Percentiles rank a stretch among this genome's conserved stretches.
Conservation (phyloP, 2,329 filamentous ascomycete species). For the Diaporthe australafricana region DNA sequence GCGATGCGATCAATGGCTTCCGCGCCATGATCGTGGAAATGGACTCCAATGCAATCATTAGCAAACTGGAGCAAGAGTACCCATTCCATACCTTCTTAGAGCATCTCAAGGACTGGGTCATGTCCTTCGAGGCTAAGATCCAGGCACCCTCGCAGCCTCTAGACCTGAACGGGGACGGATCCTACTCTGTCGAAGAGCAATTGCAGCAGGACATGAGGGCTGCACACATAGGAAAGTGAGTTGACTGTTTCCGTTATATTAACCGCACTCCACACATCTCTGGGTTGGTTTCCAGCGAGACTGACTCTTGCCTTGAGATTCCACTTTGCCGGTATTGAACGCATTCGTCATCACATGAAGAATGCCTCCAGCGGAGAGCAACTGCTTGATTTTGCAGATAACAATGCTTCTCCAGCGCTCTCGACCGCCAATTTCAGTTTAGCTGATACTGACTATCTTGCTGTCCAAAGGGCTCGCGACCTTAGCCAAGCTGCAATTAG, state of each 20-base stretch:
- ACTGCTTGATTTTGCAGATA: background rate
- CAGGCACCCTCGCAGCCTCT: slow-evolving; percentile 4
- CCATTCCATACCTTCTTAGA: slow-evolving; percentile 33
- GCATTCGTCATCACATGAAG: slow-evolving; percentile 22
- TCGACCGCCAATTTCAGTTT: slow-evolving; percentile 7
- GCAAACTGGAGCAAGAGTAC: slow-evolving; percentile 29
- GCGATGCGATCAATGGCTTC: slow-evolving; percentile 29
- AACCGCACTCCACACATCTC: background rate
- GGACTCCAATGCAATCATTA: slow-evolving; percentile 28
- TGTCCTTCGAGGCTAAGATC: slow-evolving; percentile 23
- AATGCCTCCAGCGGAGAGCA: background rate
- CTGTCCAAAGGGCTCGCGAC: slow-evolving; percentile 22
- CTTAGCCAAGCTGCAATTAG: slow-evolving; percentile 26
- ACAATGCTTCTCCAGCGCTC: background rate
- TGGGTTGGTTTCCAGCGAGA: slow-evolving; percentile 19
- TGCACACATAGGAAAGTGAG: slow-evolving; percentile 28
- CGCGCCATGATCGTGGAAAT: slow-evolving; percentile 30
- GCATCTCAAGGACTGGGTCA: slow-evolving; percentile 31
- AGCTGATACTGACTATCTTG: slow-evolving; percentile 20
- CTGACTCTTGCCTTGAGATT: slow-evolving; percentile 30
- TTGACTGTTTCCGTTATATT: background rate
- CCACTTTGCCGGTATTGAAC: background rate
- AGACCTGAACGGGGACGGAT: slow-evolving; percentile 5
- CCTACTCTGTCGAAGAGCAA: slow-evolving; percentile 20
- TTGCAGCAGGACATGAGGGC: slow-evolving; percentile 22